phyloP scores from a whole-genome alignment of 768 basidiomycete genomes.

The Termitomyces titanicus region DNA sequence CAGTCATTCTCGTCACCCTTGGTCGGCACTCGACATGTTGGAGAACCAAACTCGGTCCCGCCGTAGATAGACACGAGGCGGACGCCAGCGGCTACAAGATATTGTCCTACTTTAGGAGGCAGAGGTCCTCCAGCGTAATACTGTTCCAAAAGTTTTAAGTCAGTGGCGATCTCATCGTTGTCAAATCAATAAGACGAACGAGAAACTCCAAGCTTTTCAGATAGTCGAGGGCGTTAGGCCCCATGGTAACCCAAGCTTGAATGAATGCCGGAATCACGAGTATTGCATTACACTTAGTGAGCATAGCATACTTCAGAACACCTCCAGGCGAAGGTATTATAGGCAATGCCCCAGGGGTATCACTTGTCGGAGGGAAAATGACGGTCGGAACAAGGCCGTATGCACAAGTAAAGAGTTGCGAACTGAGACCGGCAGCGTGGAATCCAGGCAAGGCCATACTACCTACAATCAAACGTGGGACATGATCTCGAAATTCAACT shows the following conservation, averaged over 20 bases:
- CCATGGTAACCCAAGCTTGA: constrained; percentile 20
- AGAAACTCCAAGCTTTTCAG: constrained; percentile 22
- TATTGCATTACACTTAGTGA: constrained; percentile 16
- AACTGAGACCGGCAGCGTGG: constrained; percentile 22
- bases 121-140: constrained; percentile 26
- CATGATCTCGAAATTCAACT: constrained; percentile 6
- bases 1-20: constrained; percentile 24
- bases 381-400: constrained; percentile 13
- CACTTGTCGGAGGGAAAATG: constrained; percentile 23
- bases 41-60: constrained; percentile 25
- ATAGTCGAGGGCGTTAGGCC: constrained; percentile 17
- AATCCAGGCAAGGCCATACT: constrained; percentile 28
- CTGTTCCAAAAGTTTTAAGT: constrained; percentile 15
- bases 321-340: constrained; percentile 30
- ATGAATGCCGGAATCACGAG: constrained; percentile 26
- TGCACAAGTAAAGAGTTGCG: constrained; percentile 21
- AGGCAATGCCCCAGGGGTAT: constrained; percentile 16
- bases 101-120: constrained; percentile 25
- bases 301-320: constrained; percentile 22
- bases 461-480: constrained; percentile 10
- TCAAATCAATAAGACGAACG: constrained; percentile 18
- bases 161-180: background rate
- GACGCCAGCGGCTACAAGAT: constrained; percentile 24
- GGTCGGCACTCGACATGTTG: constrained; percentile 7
- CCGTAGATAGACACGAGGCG: constrained; percentile 20